Conservation (phyloP, 2,329 filamentous ascomycete species). For the Talaromyces islandicus region DNA sequence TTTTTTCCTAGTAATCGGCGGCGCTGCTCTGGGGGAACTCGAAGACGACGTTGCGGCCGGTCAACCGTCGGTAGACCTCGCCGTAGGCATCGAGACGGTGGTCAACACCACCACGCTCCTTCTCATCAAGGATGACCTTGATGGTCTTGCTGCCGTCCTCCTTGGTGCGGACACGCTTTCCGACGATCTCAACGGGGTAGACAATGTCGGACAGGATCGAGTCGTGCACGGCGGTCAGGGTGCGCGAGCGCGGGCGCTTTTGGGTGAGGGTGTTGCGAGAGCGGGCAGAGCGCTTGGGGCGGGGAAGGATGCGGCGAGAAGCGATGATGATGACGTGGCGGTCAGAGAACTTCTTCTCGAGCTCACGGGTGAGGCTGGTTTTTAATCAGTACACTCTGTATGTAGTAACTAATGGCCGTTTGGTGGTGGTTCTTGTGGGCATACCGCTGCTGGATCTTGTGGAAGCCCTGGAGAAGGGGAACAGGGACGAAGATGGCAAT, state of each 20-base stretch:
- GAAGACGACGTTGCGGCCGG: constrained; percentile 92
- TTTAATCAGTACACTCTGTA: not conserved
- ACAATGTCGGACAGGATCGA: constrained; percentile 96
- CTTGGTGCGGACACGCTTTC: constrained; percentile 97
- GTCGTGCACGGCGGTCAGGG: constrained; percentile 97
- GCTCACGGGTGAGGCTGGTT: constrained; percentile 93
- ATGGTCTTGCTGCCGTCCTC: constrained; percentile 97
- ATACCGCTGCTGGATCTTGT: constrained; percentile 99
- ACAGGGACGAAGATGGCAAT: constrained; percentile 99
- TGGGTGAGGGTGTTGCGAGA: constrained; percentile 94
- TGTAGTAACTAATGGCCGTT: constrained; percentile 8
- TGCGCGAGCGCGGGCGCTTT: constrained; percentile 97
- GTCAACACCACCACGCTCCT: constrained; percentile 98
- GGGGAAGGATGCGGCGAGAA: constrained; percentile 96
- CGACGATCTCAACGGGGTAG: constrained; percentile 99
- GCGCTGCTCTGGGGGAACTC: constrained; percentile 89
- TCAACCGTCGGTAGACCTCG: constrained; percentile 98
- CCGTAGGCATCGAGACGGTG: constrained; percentile 99
- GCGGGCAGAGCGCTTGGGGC: constrained; percentile 96
- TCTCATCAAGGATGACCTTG: constrained; percentile 99
- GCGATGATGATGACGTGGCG: constrained; percentile 99
- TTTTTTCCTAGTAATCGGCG: constrained; percentile 68
- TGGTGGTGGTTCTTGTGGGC: constrained; percentile 31
- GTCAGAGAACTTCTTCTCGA: constrained; percentile 99
- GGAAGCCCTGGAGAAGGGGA: constrained; percentile 95